A percentile compares a stretch with the other conserved stretches of the same genome.
phyloP scores from a whole-genome alignment of 1,284 basidiomycete genomes.

The Ustanciosporium gigantosporum region DNA sequence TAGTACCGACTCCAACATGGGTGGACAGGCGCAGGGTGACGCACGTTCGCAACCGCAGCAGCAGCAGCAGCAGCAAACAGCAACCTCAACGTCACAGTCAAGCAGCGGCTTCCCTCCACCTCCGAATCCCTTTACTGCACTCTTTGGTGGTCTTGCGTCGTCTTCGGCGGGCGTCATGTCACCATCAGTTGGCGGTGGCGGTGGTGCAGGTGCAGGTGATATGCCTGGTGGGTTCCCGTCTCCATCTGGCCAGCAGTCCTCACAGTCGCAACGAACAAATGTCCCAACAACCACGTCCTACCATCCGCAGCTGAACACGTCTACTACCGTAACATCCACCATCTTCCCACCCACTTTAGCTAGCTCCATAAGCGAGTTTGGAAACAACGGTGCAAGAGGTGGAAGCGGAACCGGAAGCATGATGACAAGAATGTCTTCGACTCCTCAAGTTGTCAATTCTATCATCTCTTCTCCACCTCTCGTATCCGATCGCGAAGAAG shows the following conservation, averaged over 20 bases:
- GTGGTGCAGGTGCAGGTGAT: too few relatives aligned
- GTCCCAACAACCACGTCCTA: neutral
- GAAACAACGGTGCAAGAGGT: neutral
- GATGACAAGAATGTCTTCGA: neutral
- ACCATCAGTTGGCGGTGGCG: neutral
- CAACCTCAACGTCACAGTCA: neutral
- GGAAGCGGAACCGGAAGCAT: too few relatives aligned
- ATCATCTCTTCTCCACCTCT: slow-evolving; percentile 29
- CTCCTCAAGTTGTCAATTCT: slow-evolving; percentile 11
- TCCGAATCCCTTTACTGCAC: neutral
- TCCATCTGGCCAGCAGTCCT: too few relatives aligned
- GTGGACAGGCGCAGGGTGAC: neutral
- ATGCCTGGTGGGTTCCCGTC: neutral
- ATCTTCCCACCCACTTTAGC: slow-evolving; percentile 3
- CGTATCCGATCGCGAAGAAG: slow-evolving; percentile 23
- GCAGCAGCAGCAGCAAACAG: neutral
- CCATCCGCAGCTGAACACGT: slow-evolving; percentile 12
- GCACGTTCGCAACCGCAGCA: neutral
- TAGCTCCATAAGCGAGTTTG: too few relatives aligned
- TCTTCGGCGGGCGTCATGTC: neutral
- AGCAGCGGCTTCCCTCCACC: neutral
- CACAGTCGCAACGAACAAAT: too few relatives aligned
- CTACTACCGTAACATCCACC: slow-evolving; percentile 21
- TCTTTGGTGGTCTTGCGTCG: neutral
- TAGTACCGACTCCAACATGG: neutral